Percentiles rank a stretch among this genome's conserved stretches.
Evolutionary conservation across 2,329 filamentous ascomycete genomes (phyloP).

Genomic region (Fusarium sacchari): DNA sequence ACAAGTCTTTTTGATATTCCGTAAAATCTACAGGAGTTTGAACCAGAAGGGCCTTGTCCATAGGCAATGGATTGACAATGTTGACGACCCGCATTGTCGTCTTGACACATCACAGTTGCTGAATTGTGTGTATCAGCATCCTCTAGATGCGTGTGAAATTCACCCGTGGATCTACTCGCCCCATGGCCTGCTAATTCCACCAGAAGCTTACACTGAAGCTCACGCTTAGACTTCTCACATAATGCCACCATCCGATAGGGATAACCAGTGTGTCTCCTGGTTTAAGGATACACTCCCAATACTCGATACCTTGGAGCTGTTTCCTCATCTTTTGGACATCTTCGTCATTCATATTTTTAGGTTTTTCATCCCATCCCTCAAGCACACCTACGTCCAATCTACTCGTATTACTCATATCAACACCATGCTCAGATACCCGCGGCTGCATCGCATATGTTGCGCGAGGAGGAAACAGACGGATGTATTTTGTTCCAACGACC

Average conservation of each 20-base stretch:
- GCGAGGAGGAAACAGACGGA: slow-evolving; percentile 83
- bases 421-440: slow-evolving; percentile 70
- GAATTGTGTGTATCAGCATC: not conserved
- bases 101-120: not conserved
- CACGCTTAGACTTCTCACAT: slow-evolving; percentile 83
- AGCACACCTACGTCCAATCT: slow-evolving; percentile 77
- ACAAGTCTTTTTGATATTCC: not conserved
- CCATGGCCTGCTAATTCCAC: slow-evolving; percentile 70
- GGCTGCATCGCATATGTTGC: slow-evolving; percentile 69
- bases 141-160: not conserved
- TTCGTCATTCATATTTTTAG: slow-evolving; percentile 40
- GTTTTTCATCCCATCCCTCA: slow-evolving; percentile 65
- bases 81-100: not conserved
- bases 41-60: not conserved
- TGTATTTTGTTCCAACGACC: slow-evolving; percentile 89
- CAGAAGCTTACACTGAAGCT: slow-evolving; percentile 98
- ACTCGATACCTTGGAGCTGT: slow-evolving; percentile 69
- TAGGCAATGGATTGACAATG: not conserved
- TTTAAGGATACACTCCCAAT: slow-evolving; percentile 80
- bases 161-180: not conserved
- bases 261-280: slow-evolving; percentile 90
- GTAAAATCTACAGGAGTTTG: not conserved
- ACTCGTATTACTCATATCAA: slow-evolving; percentile 95
- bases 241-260: slow-evolving; percentile 98
- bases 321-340: slow-evolving; percentile 53